These are phyloP conservation scores for Thermoascus crustaceus DNA, from an alignment of 2,329 filamentous ascomycete species.

Conservation along the genomic window DNA sequence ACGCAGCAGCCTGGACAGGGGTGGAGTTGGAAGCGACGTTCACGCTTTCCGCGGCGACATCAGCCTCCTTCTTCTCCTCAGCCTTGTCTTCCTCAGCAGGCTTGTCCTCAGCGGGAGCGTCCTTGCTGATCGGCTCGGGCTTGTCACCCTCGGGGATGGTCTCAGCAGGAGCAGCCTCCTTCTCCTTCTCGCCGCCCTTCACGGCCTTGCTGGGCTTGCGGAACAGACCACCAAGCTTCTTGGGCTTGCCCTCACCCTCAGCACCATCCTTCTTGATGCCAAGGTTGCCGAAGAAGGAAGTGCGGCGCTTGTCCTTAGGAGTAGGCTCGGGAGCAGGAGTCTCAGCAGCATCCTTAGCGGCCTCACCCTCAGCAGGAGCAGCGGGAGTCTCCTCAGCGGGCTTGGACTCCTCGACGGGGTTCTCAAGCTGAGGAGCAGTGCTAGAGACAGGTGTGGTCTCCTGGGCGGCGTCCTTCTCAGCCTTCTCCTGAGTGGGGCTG, in stretches of 20 bases:
- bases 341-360: conserved; percentile 23
- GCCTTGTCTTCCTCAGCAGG: conserved; percentile 15
- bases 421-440: conserved; percentile 42
- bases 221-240: conserved; percentile 41
- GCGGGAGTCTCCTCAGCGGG: conserved; percentile 37
- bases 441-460: conserved; percentile 40
- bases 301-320: conserved; percentile 41
- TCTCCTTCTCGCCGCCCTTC: conserved; percentile 32
- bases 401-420: conserved; percentile 34
- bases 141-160: conserved; percentile 20
- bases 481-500: conserved; percentile 39
- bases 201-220: conserved; percentile 42
- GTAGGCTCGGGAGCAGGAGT: conserved; percentile 22
- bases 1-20: conserved; percentile 37
- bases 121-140: conserved; percentile 14
- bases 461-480: conserved; percentile 40
- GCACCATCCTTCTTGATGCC: conserved; percentile 45
- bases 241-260: conserved; percentile 39
- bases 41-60: conserved; percentile 21
- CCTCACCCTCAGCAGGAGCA: conserved; percentile 34
- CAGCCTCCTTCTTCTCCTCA: conserved; percentile 18
- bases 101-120: conserved; percentile 19
- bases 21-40: conserved; percentile 24
- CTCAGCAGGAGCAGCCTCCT: conserved; percentile 23
- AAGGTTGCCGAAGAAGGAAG: conserved; percentile 48